Percentiles rank a stretch among this genome's conserved stretches.
These are phyloP conservation scores for Telopea speciosissima DNA, from an alignment of 177 flowering plant genomes.

Conservation along the genomic window DNA sequence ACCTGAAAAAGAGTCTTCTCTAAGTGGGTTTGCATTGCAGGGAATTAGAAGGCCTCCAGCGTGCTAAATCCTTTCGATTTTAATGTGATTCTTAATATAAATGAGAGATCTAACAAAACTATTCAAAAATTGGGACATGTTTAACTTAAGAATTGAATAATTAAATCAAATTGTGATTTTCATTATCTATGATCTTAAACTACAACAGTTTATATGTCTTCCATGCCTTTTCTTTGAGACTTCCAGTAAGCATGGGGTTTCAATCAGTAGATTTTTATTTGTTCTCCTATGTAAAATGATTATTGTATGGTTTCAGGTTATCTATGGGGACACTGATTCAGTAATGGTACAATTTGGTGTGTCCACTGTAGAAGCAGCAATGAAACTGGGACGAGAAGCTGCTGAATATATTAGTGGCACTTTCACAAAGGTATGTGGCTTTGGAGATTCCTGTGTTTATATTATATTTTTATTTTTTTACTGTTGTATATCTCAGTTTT, in stretches of 20 bases:
- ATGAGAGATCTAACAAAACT: background rate
- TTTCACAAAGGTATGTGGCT: slow-evolving; percentile 54
- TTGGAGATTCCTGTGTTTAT: background rate
- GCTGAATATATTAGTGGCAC: slow-evolving; percentile 91
- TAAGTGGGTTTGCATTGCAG: background rate
- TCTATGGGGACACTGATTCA: slow-evolving; percentile 99
- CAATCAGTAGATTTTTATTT: background rate
- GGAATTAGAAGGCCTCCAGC: no score
- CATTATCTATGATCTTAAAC: background rate
- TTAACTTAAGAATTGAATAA: background rate
- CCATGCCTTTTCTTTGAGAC: background rate
- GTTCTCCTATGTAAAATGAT: background rate
- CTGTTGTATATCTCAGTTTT: slow-evolving; percentile 1
- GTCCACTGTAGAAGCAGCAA: slow-evolving; percentile 71
- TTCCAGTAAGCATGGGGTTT: background rate
- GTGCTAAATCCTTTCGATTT: no score
- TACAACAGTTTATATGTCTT: slow-evolving; percentile 1
- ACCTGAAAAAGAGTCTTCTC: background rate
- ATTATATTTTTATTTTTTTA: slow-evolving; percentile 5
- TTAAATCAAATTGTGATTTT: background rate
- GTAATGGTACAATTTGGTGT: slow-evolving; percentile 99
- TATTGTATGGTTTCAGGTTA: slow-evolving; percentile 42
- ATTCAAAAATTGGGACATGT: background rate
- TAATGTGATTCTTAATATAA: background rate
- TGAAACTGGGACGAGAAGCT: slow-evolving; percentile 93